phyloP scores from a whole-genome alignment of 805 yeast genomes.

The Suhomyces sp. region DNA sequence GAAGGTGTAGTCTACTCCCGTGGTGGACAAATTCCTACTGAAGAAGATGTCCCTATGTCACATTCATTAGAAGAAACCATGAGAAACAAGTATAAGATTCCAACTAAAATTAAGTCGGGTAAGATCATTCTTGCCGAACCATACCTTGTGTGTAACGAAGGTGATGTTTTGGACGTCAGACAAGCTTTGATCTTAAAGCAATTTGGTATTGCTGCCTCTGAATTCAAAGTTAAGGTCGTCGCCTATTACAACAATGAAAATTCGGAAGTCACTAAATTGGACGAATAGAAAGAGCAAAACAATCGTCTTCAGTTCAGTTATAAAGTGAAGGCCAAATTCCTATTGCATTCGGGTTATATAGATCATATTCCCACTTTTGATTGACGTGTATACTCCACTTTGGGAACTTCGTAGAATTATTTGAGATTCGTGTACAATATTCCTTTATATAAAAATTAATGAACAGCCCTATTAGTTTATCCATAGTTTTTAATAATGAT shows the following conservation, averaged over 20 bases:
- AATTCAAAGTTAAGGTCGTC: slow-evolving; percentile 76
- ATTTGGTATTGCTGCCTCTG: slow-evolving; percentile 93
- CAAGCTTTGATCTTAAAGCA: slow-evolving; percentile 91
- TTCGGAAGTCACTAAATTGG: slow-evolving; percentile 26
- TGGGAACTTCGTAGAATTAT: too few relatives aligned
- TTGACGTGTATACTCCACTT: not conserved
- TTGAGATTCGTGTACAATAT: slow-evolving; percentile 4
- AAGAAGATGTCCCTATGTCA: slow-evolving; percentile 95
- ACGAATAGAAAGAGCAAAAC: slow-evolving; percentile 11
- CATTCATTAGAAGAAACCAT: slow-evolving; percentile 93
- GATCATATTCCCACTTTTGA: slow-evolving; percentile 1
- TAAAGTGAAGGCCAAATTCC: not conserved
- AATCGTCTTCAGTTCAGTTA: not conserved
- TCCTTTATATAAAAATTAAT: slow-evolving; percentile 1
- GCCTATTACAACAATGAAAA: slow-evolving; percentile 76
- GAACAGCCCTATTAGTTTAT: not conserved
- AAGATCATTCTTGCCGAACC: slow-evolving; percentile 77
- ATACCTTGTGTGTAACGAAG: slow-evolving; percentile 75
- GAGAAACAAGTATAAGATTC: slow-evolving; percentile 85
- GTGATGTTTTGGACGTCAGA: slow-evolving; percentile 79
- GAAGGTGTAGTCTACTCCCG: slow-evolving; percentile 90
- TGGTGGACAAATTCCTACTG: slow-evolving; percentile 87
- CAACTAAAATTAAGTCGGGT: slow-evolving; percentile 88
- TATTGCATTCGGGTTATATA: slow-evolving; percentile 3
- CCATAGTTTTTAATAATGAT: not conserved